Evolutionary conservation across 1,284 basidiomycete genomes (phyloP).

Genomic region (Xerocomus nothofagi): DNA sequence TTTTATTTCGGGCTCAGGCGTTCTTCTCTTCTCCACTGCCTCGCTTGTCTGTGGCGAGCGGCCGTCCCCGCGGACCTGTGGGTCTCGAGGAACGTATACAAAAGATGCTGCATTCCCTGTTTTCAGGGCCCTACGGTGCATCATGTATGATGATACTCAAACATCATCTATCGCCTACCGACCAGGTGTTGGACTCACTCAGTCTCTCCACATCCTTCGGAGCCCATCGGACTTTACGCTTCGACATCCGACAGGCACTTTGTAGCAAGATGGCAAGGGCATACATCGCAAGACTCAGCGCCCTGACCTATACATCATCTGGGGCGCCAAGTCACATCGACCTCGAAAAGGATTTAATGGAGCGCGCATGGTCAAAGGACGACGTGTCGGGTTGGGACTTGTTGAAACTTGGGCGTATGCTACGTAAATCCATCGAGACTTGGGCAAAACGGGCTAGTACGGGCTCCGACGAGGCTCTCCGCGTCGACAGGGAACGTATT

Average conservation of each 20-base stretch:
- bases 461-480: conserved; percentile 24
- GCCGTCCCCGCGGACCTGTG: conserved; percentile 38
- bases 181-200: conserved; percentile 27
- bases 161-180: conserved; percentile 41
- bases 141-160: conserved; percentile 63
- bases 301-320: conserved; percentile 53
- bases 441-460: conserved; percentile 50
- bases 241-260: conserved; percentile 60
- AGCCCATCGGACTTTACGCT: conserved; percentile 65
- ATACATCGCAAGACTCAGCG: conserved; percentile 56
- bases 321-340: conserved; percentile 59
- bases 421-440: conserved; percentile 51
- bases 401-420: conserved; percentile 51
- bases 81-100: conserved; percentile 56
- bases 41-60: conserved; percentile 51
- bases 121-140: conserved; percentile 63
- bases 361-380: conserved; percentile 68
- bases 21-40: conserved; percentile 64
- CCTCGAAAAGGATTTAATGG: conserved; percentile 61
- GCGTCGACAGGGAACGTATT: conserved; percentile 50
- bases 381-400: conserved; percentile 64
- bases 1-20: conserved; percentile 68
- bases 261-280: conserved; percentile 61
- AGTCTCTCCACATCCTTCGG: conserved; percentile 47
- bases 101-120: conserved; percentile 53